Percentiles rank a stretch among this genome's conserved stretches.
Conservation (phyloP, 495 filamentous ascomycete genomes). For the Tetracladium marchalianum region DNA sequence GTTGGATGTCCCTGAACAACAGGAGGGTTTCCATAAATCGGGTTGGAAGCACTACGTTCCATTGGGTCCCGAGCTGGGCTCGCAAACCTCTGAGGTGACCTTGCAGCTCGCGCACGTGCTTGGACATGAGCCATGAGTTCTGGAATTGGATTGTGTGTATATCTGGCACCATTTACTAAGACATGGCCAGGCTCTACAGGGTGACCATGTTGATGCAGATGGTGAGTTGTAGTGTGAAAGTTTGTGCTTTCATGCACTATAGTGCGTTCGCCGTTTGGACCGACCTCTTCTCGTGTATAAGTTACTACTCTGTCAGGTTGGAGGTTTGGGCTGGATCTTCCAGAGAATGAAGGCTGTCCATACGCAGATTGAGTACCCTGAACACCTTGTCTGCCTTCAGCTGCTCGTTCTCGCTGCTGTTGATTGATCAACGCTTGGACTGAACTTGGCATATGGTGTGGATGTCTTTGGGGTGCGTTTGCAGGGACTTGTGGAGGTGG, state of each 20-base stretch:
- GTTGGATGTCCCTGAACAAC: too few species aligned
- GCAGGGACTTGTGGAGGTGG: not conserved
- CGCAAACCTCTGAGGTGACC: too few species aligned
- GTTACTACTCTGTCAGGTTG: conserved; percentile 25
- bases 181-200: not conserved
- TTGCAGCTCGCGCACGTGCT: too few species aligned
- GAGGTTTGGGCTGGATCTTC: conserved; percentile 20
- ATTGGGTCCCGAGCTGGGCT: conserved; percentile 13
- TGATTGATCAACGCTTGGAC: conserved; percentile 29
- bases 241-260: conserved; percentile 22
- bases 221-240: conserved; percentile 1
- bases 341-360: conserved; percentile 4
- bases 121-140: too few species aligned
- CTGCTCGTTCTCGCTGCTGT: conserved; percentile 28
- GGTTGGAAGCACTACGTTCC: conserved; percentile 36
- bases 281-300: conserved; percentile 25
- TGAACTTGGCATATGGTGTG: conserved; percentile 19
- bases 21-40: conserved; percentile 11
- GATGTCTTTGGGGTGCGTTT: conserved; percentile 9
- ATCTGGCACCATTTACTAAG: not conserved
- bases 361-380: conserved; percentile 4
- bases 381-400: conserved; percentile 11
- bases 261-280: conserved; percentile 26
- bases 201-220: not conserved
- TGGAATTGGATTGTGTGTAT: too few species aligned